Conservation (phyloP, 192 early-diverging fungal genomes). For the Neocallimastix lanati region DNA sequence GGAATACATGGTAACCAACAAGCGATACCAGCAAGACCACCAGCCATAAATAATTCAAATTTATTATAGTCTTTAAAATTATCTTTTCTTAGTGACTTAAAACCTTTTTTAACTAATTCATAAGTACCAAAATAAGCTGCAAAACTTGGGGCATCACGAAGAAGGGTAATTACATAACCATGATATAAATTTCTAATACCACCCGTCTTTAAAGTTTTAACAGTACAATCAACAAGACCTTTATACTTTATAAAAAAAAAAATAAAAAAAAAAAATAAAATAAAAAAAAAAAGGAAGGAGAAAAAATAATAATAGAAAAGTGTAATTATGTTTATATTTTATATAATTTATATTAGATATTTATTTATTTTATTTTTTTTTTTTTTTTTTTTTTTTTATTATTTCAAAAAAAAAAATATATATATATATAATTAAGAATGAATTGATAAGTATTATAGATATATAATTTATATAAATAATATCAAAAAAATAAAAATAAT, state of each 20-base stretch:
- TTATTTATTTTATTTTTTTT: too few relatives aligned
- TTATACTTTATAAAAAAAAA: conserved; percentile 6
- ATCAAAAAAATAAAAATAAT: too few relatives aligned
- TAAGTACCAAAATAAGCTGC: conserved; percentile 17
- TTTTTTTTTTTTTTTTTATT: too few relatives aligned
- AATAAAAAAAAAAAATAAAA: conserved; percentile 8
- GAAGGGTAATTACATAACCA: conserved; percentile 11
- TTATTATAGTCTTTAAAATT: not conserved
- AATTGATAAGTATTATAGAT: too few relatives aligned
- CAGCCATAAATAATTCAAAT: conserved; percentile 14
- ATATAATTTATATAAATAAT: too few relatives aligned
- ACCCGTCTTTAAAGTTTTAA: conserved; percentile 1
- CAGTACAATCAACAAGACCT: conserved; percentile 6
- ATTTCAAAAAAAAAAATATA: too few relatives aligned
- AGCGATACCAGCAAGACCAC: conserved; percentile 16
- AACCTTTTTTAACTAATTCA: not conserved
- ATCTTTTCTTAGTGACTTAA: not conserved
- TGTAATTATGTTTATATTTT: too few relatives aligned
- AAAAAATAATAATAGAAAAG: conserved; percentile 15
- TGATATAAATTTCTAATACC: conserved; percentile 17
- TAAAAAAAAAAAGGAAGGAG: not conserved
- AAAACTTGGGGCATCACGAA: conserved; percentile 16
- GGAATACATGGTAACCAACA: conserved; percentile 27
- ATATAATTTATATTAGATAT: too few relatives aligned
- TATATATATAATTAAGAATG: too few relatives aligned